Conservation (phyloP, 1,284 basidiomycete species). For the Tilletiaria anomala region DNA sequence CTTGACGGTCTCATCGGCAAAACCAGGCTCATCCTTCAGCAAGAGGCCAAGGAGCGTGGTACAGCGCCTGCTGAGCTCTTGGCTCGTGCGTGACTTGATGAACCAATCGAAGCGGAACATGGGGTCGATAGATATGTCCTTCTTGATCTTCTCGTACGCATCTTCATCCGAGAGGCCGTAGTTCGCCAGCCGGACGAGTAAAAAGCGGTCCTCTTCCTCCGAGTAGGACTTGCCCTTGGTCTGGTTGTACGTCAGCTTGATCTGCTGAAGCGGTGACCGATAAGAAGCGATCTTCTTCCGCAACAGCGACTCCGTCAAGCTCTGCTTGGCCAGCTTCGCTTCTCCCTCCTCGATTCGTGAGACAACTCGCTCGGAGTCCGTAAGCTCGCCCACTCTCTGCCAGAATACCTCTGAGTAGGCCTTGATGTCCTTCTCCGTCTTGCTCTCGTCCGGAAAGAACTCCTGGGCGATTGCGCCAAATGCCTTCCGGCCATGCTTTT, state of each 20-base stretch:
- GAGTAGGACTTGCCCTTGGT: slow-evolving; percentile 75
- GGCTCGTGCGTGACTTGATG: slow-evolving; percentile 83
- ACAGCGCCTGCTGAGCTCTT: slow-evolving; percentile 78
- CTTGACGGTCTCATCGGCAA: background rate
- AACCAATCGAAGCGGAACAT: slow-evolving; percentile 97
- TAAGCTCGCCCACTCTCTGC: slow-evolving; percentile 67
- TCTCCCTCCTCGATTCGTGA: slow-evolving; percentile 36
- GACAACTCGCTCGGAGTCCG: slow-evolving; percentile 22
- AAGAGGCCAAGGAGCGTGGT: slow-evolving; percentile 79
- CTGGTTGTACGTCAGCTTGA: slow-evolving; percentile 32
- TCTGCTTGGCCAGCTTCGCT: slow-evolving; percentile 24
- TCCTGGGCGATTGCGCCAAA: slow-evolving; percentile 66
- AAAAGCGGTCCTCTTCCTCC: slow-evolving; percentile 92
- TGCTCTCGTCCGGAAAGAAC: slow-evolving; percentile 47
- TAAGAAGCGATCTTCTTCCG: slow-evolving; percentile 18
- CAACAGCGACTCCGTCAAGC: slow-evolving; percentile 22
- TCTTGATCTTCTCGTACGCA: slow-evolving; percentile 88
- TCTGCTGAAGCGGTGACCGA: slow-evolving; percentile 20
- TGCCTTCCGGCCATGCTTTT: slow-evolving; percentile 69
- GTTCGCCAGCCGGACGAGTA: slow-evolving; percentile 76
- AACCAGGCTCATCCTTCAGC: slow-evolving; percentile 52
- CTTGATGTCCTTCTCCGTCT: slow-evolving; percentile 65
- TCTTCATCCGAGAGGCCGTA: slow-evolving; percentile 86
- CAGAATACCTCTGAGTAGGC: slow-evolving; percentile 75
- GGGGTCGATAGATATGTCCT: slow-evolving; percentile 85